Evolutionary conservation across 163 green algal genomes (phyloP).

Genomic region (Scenedesmus sp.): DNA sequence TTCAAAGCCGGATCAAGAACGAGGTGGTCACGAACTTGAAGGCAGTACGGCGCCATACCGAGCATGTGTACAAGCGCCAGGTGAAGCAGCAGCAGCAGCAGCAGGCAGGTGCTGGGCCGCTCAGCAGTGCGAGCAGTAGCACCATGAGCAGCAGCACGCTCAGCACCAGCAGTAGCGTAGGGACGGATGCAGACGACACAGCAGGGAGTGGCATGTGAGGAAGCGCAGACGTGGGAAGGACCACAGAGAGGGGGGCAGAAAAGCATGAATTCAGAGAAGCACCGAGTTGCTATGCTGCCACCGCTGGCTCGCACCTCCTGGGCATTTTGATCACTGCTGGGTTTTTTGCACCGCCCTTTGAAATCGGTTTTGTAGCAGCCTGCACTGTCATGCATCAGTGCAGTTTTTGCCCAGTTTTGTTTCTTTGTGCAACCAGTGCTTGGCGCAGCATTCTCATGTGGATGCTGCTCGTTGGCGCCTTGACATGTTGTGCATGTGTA

Average conservation of each 20-base stretch:
- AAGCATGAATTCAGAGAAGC: not conserved
- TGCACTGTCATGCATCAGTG: too few relatives aligned
- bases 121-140: not conserved
- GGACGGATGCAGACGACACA: not conserved
- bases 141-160: not conserved
- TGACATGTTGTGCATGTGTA: too few relatives aligned
- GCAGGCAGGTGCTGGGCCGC: not conserved
- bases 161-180: slow-evolving; percentile 1
- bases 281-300: not conserved
- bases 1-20: slow-evolving; percentile 78
- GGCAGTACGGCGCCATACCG: slow-evolving; percentile 67
- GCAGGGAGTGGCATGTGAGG: not conserved
- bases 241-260: not conserved
- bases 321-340: too few relatives aligned
- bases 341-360: too few relatives aligned
- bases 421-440: too few relatives aligned
- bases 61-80: slow-evolving; percentile 42
- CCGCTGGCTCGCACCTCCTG: too few relatives aligned
- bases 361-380: too few relatives aligned
- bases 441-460: too few relatives aligned
- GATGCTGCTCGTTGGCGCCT: too few relatives aligned
- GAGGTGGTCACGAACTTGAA: slow-evolving; percentile 82
- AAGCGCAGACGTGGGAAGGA: not conserved
- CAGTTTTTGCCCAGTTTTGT: too few relatives aligned
- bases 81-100: slow-evolving; percentile 10